A percentile compares a stretch with the other conserved stretches of the same genome.
Evolutionary conservation across 2,329 filamentous ascomycete genomes (phyloP).

Genomic region (Neurospora crassa): DNA sequence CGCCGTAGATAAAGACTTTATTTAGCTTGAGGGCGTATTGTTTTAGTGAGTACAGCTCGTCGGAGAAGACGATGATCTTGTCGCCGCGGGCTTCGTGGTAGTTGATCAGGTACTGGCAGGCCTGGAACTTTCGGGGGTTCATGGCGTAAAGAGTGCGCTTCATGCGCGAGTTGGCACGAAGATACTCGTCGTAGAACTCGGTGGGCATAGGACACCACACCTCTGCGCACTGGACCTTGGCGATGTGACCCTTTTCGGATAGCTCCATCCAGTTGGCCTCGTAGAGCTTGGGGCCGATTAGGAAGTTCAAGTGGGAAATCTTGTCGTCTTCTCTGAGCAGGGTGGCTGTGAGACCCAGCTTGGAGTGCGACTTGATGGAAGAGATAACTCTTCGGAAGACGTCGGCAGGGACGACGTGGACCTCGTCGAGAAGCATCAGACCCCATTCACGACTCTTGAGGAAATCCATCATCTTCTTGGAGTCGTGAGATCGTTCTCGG

Average conservation of each 20-base stretch:
- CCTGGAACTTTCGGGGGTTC: constrained; percentile 96
- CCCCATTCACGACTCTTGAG: constrained; percentile 87
- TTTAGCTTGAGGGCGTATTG: constrained; percentile 74
- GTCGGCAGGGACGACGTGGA: constrained; percentile 93
- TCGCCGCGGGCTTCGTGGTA: constrained; percentile 92
- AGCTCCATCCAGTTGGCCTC: constrained; percentile 99
- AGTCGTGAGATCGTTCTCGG: constrained; percentile 78
- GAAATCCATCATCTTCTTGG: constrained; percentile 96
- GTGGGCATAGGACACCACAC: constrained; percentile 99
- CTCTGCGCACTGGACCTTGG: constrained; percentile 93
- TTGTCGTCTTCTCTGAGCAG: constrained; percentile 95
- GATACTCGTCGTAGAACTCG: constrained; percentile 93
- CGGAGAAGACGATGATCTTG: constrained; percentile 97
- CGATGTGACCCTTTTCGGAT: constrained; percentile 92
- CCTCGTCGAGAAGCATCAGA: constrained; percentile 92
- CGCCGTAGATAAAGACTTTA: constrained; percentile 87
- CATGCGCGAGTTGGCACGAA: constrained; percentile 49
- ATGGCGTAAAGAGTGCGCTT: constrained; percentile 69
- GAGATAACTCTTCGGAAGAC: constrained; percentile 94
- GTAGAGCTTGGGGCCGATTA: constrained; percentile 95
- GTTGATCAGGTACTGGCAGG: constrained; percentile 95
- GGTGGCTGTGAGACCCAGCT: constrained; percentile 88
- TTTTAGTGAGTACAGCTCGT: constrained; percentile 89
- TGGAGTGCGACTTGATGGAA: constrained; percentile 88
- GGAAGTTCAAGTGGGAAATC: constrained; percentile 92